phyloP scores from a whole-genome alignment of 2,329 filamentous ascomycete genomes.

The Paracoccidioides brasiliensis region DNA sequence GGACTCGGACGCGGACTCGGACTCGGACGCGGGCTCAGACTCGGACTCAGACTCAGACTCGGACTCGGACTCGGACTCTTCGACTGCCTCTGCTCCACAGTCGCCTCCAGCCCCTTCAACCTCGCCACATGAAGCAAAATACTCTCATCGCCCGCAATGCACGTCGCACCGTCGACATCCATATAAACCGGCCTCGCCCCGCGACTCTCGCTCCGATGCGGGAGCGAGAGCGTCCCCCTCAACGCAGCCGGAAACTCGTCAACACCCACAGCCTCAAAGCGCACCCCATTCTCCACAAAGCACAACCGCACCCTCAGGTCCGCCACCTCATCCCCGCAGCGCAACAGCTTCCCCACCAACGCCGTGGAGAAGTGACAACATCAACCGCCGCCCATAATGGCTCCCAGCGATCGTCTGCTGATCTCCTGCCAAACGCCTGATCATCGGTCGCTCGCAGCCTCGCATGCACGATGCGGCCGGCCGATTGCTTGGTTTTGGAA shows the following conservation, averaged over 20 bases:
- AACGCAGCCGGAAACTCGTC: constrained; percentile 1
- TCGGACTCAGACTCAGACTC: not conserved
- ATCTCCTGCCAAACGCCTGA: constrained; percentile 74
- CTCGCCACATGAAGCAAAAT: constrained; percentile 23
- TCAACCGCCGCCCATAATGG: constrained; percentile 68
- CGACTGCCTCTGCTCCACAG: too few species aligned
- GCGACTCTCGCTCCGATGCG: not conserved
- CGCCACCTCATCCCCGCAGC: constrained; percentile 20
- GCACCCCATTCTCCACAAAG: constrained; percentile 27
- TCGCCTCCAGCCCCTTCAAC: not conserved
- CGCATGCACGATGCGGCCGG: constrained; percentile 53
- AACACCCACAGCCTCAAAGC: constrained; percentile 17
- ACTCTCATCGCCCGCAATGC: constrained; percentile 19
- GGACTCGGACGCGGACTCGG: not conserved
- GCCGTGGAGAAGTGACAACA: constrained; percentile 42
- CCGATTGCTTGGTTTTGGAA: constrained; percentile 48
- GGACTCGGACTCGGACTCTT: not conserved
- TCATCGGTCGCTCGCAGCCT: constrained; percentile 47
- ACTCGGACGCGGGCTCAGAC: not conserved
- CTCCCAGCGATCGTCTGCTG: constrained; percentile 59
- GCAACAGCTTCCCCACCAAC: constrained; percentile 18
- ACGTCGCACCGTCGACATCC: constrained; percentile 16
- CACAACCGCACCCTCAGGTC: constrained; percentile 28
- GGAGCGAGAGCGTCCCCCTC: not conserved
- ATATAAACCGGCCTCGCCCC: constrained; percentile 15